Conservation (phyloP, 306 rosid genomes). For the Rubus parviflorus region DNA sequence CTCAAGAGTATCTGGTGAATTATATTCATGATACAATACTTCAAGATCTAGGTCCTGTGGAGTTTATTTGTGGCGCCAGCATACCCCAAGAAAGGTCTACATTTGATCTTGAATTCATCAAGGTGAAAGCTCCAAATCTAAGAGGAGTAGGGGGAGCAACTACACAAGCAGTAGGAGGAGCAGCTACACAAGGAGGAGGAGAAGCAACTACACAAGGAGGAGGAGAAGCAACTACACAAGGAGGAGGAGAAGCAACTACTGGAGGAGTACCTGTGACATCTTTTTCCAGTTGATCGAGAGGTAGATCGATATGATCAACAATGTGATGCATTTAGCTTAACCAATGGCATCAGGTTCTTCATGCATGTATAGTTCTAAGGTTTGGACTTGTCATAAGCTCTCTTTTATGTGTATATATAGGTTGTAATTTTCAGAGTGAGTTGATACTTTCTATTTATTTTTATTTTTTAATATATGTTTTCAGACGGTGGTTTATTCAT, state of each 20-base stretch:
- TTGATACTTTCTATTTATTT: no score
- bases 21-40: neutral
- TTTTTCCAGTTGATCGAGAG: no score
- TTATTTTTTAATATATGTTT: no score
- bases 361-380: no score
- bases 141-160: neutral
- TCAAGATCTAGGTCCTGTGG: neutral
- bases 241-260: neutral
- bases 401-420: no score
- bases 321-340: no score
- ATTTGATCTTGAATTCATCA: neutral
- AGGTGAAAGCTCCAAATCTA: neutral
- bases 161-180: neutral
- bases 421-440: no score
- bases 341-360: no score
- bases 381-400: no score
- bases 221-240: neutral
- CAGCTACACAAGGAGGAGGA: neutral
- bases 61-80: neutral
- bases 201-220: neutral
- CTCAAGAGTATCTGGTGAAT: neutral
- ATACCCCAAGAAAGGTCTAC: neutral
- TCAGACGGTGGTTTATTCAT: no score
- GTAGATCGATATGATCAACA: no score
- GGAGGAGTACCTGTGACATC: no score